Evolutionary conservation across 2,329 filamentous ascomycete species (phyloP).

Genomic region (Graphilbum fragrans): DNA sequence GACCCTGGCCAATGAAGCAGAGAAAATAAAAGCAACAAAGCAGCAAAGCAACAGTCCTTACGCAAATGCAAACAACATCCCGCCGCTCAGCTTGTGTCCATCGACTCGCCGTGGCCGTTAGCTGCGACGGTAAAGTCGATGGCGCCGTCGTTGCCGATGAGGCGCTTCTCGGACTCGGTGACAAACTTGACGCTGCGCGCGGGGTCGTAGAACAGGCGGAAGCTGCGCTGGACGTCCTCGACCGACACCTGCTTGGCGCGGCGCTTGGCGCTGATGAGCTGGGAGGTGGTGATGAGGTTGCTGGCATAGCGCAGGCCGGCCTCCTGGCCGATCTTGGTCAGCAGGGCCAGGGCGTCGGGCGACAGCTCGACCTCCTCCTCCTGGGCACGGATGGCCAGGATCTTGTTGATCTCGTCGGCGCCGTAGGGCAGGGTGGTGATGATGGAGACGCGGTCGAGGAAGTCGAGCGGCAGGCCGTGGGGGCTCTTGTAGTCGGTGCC

Average conservation of each 20-base stretch:
- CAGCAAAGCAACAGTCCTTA: conserved; percentile 5
- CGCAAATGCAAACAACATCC: conserved; percentile 3
- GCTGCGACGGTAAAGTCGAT: conserved; percentile 53
- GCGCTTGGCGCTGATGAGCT: conserved; percentile 77
- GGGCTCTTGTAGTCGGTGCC: conserved; percentile 90
- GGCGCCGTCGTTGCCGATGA: conserved; percentile 76
- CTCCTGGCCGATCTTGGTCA: conserved; percentile 93
- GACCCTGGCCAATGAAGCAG: background rate
- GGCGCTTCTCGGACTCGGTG: conserved; percentile 74
- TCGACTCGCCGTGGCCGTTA: conserved; percentile 36
- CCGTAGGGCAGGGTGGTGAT: conserved; percentile 84
- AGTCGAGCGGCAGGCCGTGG: conserved; percentile 88
- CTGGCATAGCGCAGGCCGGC: conserved; percentile 90
- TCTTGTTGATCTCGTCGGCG: conserved; percentile 79
- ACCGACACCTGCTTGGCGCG: conserved; percentile 73
- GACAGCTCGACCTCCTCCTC: conserved; percentile 93
- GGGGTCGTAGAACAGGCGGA: conserved; percentile 87
- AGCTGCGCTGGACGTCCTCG: conserved; percentile 86
- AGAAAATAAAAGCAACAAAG: conserved; percentile 2
- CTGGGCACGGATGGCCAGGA: conserved; percentile 80
- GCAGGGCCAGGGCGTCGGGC: conserved; percentile 76
- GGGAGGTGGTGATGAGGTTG: conserved; percentile 91
- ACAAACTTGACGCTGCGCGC: conserved; percentile 83
- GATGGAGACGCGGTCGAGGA: conserved; percentile 91
- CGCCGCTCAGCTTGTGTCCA: conserved; percentile 17